phyloP scores from a whole-genome alignment of 257 asterid species.

The Primulina tabacum region DNA sequence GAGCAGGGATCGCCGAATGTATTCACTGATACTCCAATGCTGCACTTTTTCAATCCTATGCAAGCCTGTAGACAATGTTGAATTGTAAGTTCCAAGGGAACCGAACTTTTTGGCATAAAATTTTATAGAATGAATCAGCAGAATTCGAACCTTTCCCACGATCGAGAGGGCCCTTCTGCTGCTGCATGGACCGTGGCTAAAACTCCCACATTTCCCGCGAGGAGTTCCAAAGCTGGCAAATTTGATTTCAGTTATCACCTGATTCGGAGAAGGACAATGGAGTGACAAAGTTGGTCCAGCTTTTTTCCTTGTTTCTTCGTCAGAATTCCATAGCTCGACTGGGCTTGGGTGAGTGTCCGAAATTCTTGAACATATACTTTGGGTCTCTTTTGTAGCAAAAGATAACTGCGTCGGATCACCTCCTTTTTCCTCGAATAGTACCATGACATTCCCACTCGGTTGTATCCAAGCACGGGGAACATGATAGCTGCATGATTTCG shows the following conservation, averaged over 20 bases:
- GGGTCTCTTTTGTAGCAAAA: slow-evolving; percentile 56
- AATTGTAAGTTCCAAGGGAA: neutral
- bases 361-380: slow-evolving; percentile 55
- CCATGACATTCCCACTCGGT: slow-evolving; percentile 59
- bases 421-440: slow-evolving; percentile 78
- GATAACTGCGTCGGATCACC: slow-evolving; percentile 80
- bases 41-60: slow-evolving; percentile 70
- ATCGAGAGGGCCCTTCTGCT: slow-evolving; percentile 55
- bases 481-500: slow-evolving; percentile 58
- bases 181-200: slow-evolving; percentile 76
- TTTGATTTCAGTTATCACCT: slow-evolving; percentile 62
- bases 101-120: neutral
- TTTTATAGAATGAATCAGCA: neutral
- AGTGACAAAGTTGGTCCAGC: slow-evolving; percentile 51
- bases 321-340: slow-evolving; percentile 62
- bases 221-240: slow-evolving; percentile 96
- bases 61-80: slow-evolving; percentile 54
- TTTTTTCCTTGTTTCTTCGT: slow-evolving; percentile 34
- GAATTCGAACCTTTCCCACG: slow-evolving; percentile 52
- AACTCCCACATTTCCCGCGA: slow-evolving; percentile 74
- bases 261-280: slow-evolving; percentile 59
- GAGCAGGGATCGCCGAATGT: slow-evolving; percentile 78
- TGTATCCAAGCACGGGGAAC: slow-evolving; percentile 88
- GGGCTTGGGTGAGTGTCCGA: slow-evolving; percentile 79
- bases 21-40: slow-evolving; percentile 51